Base-by-base conservation (phyloP, 805 yeast genomes). In the Naumovozyma baii region DNA sequence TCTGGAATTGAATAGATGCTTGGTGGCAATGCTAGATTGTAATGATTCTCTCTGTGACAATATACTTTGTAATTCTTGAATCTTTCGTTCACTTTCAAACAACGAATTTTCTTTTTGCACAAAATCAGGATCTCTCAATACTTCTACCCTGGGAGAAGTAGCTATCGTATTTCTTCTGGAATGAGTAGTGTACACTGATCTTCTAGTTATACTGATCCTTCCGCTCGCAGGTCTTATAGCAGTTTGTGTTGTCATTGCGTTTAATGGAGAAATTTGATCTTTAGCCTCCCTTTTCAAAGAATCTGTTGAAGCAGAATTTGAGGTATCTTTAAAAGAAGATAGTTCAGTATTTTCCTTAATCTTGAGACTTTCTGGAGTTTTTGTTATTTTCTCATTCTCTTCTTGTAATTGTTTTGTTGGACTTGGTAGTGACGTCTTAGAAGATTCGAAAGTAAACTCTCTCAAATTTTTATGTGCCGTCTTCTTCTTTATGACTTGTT, bases 401-500 rank as follows among this genome's bases (percentile, higher is more conserved):
- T n/a, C n/a, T n/a, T n/a, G n/a, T n/a, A n/a, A n/a, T n/a, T n/a
- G n/a, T n/a, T n/a, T 25, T 13, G 29, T n/a, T 16, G 38, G 18
- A 18, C 40, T 28, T 40, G 38, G 19, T 41, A 29, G 13, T 5
- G 31, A 30, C 32, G 30, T 34, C 17, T 25, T 40, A 5, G 46
- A 39, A 17, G 38, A 42, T 36, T 61, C 70, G 38, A 62, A 63
- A 16, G 64, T 63, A 43, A 66, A 66, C 45, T 63, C 67, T 46
- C 81, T 62, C 36, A 80, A 58, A 48, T 79, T 70, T 12, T 60
- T 59, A 33, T 68, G 61, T 0, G 74, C 77, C 7, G 58, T 58
- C 52, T 77, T 78, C 57, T 78, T 78, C 40, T 55, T 61, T 45
- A 72, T 62, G 40, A 67, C 19, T 18, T 26, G 36, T 9, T 33